phyloP scores from a whole-genome alignment of 2,329 filamentous ascomycete genomes.

The Xylaria sp. region DNA sequence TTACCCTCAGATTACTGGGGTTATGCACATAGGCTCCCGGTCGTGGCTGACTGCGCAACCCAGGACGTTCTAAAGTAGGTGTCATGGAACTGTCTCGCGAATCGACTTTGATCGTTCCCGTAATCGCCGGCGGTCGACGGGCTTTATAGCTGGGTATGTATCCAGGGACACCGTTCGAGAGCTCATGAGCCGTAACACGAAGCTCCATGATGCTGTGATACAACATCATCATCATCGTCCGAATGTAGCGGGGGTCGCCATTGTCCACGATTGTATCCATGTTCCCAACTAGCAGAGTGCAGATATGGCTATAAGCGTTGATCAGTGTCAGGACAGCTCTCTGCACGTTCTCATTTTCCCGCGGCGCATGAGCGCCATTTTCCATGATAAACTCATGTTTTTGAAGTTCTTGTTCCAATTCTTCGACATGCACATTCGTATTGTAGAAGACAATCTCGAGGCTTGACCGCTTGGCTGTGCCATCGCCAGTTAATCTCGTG shows the following conservation, averaged over 20 bases:
- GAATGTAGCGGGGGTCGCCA: conserved; percentile 67
- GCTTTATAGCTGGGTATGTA: conserved; percentile 25
- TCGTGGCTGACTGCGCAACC: conserved; percentile 41
- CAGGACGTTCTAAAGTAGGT: conserved; percentile 53
- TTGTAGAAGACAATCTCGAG: conserved; percentile 70
- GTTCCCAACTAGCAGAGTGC: conserved; percentile 61
- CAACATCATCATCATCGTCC: conserved; percentile 63
- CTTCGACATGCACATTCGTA: conserved; percentile 67
- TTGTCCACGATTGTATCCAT: conserved; percentile 67
- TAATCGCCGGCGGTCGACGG: conserved; percentile 38
- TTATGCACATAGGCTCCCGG: conserved; percentile 48
- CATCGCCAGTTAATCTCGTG: conserved; percentile 63
- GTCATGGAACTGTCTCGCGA: conserved; percentile 56
- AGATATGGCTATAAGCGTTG: conserved; percentile 67
- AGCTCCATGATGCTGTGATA: conserved; percentile 72
- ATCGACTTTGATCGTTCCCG: conserved; percentile 54
- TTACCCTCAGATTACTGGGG: conserved; percentile 57
- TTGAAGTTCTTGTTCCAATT: conserved; percentile 67
- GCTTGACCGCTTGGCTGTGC: conserved; percentile 62
- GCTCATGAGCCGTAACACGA: conserved; percentile 51
- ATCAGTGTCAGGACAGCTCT: conserved; percentile 65
- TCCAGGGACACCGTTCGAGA: conserved; percentile 28
- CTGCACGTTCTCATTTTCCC: conserved; percentile 66
- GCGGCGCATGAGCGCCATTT: conserved; percentile 50
- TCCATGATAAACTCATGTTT: conserved; percentile 58